Base-by-base conservation (phyloP, 805 yeast species). In the Danielia oregonensis region DNA sequence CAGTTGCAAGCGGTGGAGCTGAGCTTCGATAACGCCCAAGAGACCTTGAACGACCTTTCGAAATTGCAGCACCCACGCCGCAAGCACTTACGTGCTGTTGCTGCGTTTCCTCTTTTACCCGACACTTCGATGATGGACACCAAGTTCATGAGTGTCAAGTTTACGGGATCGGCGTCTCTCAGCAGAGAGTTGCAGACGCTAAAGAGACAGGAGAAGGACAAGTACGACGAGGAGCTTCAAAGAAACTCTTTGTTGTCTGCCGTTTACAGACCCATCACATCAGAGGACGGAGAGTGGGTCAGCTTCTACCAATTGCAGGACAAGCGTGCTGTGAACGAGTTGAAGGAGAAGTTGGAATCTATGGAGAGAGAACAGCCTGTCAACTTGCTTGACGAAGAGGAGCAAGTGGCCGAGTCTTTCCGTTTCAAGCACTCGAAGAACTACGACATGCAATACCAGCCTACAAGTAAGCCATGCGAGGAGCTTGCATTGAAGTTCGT, bases 81-180 rank as follows among this genome's bases (percentile, higher is more conserved):
- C 63, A 82, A 74, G 52, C 68, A 75, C 37, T 61, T 87, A 32
- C 79, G 72, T 35, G 95, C 96, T 0, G 88, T 81, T 14, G 72
- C 70, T 40, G 70, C 87, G 2, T 86, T 88, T 86, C 81, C 82
- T 17, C 64, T 93, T 17, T 65, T 89, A 42, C 98, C 98, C 6
- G 97, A 93, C 58, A 79, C 93, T 7, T 79, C 91, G n/a, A 76
- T 85, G 72, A 70, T 87, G 74, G 98, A 93, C 59, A 80, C 86
- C 47, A 76, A 72, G 33, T 87, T 73, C 51, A 65, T 77, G 49
- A 69, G 78, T 21, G 63, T 86, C 27, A 84, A 81, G 55, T 76
- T 86, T 47, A 52, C 69, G 4, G 79, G 80, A 4, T 68, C 78
- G 8, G 80, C 82, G 3, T 72, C 79, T 2, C 49, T 72, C 17